Evolutionary conservation across 768 basidiomycete species (phyloP).

Genomic region (Peribolospora kevripleyi): DNA sequence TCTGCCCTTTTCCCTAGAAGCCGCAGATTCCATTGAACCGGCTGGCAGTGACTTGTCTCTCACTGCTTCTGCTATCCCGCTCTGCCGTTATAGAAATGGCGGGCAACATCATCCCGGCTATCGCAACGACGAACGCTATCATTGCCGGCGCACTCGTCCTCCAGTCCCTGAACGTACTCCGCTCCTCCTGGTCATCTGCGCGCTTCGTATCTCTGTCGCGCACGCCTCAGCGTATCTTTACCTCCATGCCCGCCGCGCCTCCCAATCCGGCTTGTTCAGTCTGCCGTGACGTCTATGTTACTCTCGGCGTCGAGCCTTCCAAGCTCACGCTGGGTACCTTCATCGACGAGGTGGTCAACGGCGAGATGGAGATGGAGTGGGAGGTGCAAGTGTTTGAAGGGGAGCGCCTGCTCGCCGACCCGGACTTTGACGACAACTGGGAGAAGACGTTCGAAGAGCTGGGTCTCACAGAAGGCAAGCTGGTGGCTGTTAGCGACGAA

Average conservation of each 20-base stretch:
- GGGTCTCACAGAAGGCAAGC: constrained; percentile 56
- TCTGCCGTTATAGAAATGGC: constrained; percentile 53
- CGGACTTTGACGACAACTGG: constrained; percentile 78
- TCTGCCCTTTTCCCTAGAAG: background rate
- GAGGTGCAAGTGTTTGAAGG: constrained; percentile 71
- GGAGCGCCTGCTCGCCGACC: constrained; percentile 62
- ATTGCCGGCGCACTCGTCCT: constrained; percentile 84
- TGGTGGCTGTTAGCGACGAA: constrained; percentile 70
- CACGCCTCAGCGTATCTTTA: constrained; percentile 54
- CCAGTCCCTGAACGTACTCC: constrained; percentile 65
- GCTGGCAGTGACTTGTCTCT: background rate
- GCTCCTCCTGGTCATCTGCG: constrained; percentile 27
- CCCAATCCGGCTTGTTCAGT: constrained; percentile 63
- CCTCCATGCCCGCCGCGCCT: constrained; percentile 34
- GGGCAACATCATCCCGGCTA: constrained; percentile 96
- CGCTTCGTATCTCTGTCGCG: constrained; percentile 45
- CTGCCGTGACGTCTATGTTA: constrained; percentile 61
- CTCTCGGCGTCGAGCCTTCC: constrained; percentile 45
- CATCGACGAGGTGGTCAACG: constrained; percentile 37
- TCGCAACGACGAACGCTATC: constrained; percentile 96
- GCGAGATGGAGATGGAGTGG: constrained; percentile 13
- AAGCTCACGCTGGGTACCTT: constrained; percentile 47
- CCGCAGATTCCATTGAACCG: background rate
- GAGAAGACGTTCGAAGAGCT: constrained; percentile 58
- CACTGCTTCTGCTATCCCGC: background rate